Conservation (phyloP, 1,284 basidiomycete genomes). For the Malassezia brasiliensis region DNA sequence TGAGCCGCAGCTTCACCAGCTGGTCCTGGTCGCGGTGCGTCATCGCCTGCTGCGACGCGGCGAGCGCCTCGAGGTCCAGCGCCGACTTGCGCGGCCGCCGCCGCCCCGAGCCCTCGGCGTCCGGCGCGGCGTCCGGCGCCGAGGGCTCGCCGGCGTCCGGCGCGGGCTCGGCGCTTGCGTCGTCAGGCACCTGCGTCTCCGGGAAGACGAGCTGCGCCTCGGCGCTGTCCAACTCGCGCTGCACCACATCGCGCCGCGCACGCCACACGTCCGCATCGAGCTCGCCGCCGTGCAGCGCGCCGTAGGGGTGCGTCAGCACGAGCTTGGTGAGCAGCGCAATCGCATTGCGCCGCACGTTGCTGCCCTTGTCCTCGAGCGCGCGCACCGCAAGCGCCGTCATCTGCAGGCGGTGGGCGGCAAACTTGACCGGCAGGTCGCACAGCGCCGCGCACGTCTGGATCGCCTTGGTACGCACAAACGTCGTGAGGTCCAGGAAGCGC, state of each 20-base stretch:
- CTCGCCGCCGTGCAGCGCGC: constrained; percentile 70
- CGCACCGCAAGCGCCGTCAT: constrained; percentile 67
- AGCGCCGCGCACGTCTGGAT: constrained; percentile 65
- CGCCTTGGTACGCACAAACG: constrained; percentile 82
- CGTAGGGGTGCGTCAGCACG: constrained; percentile 81
- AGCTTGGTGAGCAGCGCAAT: constrained; percentile 68
- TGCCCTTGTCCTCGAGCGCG: constrained; percentile 80
- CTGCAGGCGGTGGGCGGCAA: constrained; percentile 71
- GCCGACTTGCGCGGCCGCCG: constrained; percentile 49
- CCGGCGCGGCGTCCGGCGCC: constrained; percentile 23
- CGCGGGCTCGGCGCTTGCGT: constrained; percentile 46
- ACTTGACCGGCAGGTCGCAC: constrained; percentile 64
- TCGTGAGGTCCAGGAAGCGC: constrained; percentile 75
- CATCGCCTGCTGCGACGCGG: constrained; percentile 31
- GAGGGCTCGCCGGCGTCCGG: too few relatives aligned
- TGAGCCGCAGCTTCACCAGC: constrained; percentile 63
- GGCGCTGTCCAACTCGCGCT: constrained; percentile 54
- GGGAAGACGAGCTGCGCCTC: constrained; percentile 37
- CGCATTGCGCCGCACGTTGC: constrained; percentile 74
- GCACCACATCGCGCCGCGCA: constrained; percentile 57
- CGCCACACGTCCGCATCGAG: constrained; percentile 64
- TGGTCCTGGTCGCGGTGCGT: constrained; percentile 35
- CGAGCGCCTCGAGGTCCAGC: constrained; percentile 42
- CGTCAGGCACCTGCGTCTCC: constrained; percentile 41
- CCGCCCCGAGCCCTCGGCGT: neutral